These are phyloP conservation scores for Suillus decipiens DNA, from an alignment of 768 basidiomycete species.

Conservation along the genomic window DNA sequence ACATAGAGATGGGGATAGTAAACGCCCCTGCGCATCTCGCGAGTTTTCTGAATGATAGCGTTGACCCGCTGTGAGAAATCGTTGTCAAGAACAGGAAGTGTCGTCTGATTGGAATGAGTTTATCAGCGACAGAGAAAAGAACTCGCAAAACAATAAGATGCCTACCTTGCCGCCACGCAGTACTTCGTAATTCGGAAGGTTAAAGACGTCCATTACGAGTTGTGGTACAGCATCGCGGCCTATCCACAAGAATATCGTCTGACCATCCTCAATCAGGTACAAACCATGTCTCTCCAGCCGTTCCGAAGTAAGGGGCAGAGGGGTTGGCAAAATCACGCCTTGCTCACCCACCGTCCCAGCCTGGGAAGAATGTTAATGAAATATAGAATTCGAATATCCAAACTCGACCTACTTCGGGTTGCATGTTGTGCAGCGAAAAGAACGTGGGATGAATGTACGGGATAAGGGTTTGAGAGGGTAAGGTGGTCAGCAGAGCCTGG, in stretches of 20 bases:
- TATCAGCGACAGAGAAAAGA: slow-evolving; percentile 6
- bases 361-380: slow-evolving; percentile 39
- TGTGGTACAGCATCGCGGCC: slow-evolving; percentile 99
- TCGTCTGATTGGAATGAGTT: slow-evolving; percentile 52
- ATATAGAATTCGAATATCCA: neutral
- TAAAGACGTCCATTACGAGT: slow-evolving; percentile 91
- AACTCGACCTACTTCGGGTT: slow-evolving; percentile 65
- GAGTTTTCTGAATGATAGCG: slow-evolving; percentile 89
- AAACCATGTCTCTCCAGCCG: slow-evolving; percentile 92
- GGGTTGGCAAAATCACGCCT: slow-evolving; percentile 85
- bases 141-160: slow-evolving; percentile 7
- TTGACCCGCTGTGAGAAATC: slow-evolving; percentile 95
- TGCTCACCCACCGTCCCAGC: slow-evolving; percentile 90
- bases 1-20: slow-evolving; percentile 95
- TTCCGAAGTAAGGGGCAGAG: slow-evolving; percentile 92
- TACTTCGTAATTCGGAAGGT: slow-evolving; percentile 83
- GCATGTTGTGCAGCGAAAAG: slow-evolving; percentile 97
- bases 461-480: slow-evolving; percentile 88
- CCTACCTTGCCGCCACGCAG: slow-evolving; percentile 91
- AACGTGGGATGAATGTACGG: slow-evolving; percentile 95
- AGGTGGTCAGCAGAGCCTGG: slow-evolving; percentile 84
- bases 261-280: slow-evolving; percentile 96
- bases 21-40: slow-evolving; percentile 90
- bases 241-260: slow-evolving; percentile 97
- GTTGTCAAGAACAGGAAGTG: slow-evolving; percentile 89